Evolutionary conservation across 2,329 filamentous ascomycete genomes (phyloP).

Genomic region (Fusarium humuli): DNA sequence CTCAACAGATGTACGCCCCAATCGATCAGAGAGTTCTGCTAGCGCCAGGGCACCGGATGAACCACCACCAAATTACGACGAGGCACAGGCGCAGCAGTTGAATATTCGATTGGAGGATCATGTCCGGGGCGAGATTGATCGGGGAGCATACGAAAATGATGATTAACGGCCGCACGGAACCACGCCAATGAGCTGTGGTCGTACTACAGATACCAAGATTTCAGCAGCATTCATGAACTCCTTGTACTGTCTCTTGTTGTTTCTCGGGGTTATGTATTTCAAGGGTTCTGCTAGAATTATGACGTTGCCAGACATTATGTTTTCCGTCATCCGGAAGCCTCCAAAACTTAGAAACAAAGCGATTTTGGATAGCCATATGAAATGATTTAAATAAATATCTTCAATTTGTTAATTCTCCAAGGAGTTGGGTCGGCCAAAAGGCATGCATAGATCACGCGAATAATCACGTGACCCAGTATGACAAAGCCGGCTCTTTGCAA

Average conservation of each 20-base stretch:
- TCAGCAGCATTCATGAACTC: constrained; percentile 36
- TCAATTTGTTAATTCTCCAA: background rate
- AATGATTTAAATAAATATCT: background rate
- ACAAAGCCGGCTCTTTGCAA: constrained; percentile 35
- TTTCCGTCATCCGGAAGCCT: background rate
- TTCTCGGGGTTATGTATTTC: constrained; percentile 15
- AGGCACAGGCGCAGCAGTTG: constrained; percentile 80
- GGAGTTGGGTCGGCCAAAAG: constrained; percentile 30
- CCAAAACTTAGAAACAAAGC: background rate
- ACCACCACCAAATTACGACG: constrained; percentile 91
- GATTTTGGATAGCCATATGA: background rate
- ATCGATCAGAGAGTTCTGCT: constrained; percentile 53
- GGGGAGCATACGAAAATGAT: constrained; percentile 54
- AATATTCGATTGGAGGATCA: constrained; percentile 73
- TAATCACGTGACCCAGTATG: constrained; percentile 3
- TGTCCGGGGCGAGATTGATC: constrained; percentile 78
- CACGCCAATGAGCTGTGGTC: constrained; percentile 33
- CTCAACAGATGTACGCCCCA: constrained; percentile 43
- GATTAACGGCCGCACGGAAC: constrained; percentile 41
- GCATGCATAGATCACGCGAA: background rate
- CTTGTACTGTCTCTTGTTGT: constrained; percentile 33
- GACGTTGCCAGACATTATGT: constrained; percentile 2
- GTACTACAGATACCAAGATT: constrained; percentile 42
- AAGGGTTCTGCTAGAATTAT: constrained; percentile 26
- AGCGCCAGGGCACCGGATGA: constrained; percentile 69